A percentile compares a stretch with the other conserved stretches of the same genome.
Conservation (phyloP, 2,329 filamentous ascomycete species). For the Penicillium sp. region DNA sequence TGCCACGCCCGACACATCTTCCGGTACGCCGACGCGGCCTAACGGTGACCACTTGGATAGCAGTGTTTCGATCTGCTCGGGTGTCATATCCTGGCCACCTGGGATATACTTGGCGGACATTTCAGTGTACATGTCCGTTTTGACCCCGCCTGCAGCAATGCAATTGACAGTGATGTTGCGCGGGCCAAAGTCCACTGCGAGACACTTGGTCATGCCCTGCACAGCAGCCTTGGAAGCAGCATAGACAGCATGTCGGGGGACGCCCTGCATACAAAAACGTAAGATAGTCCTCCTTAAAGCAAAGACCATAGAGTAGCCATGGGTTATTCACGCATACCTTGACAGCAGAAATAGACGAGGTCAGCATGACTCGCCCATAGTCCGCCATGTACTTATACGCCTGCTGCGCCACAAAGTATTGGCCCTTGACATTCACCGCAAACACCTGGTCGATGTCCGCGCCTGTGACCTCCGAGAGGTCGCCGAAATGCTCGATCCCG, state of each 20-base stretch:
- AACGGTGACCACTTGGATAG: constrained; percentile 25
- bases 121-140: constrained; percentile 25
- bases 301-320: background rate
- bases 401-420: constrained; percentile 25
- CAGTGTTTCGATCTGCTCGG: constrained; percentile 17
- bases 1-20: constrained; percentile 22
- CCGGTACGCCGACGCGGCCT: constrained; percentile 18
- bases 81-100: constrained; percentile 19
- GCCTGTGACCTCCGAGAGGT: constrained; percentile 11
- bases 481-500: constrained; percentile 23
- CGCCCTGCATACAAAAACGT: constrained; percentile 11
- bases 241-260: constrained; percentile 21
- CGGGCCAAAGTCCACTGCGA: constrained; percentile 22
- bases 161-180: constrained; percentile 25
- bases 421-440: constrained; percentile 24
- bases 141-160: constrained; percentile 24
- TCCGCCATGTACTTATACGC: constrained; percentile 22
- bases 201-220: constrained; percentile 25
- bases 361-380: constrained; percentile 21
- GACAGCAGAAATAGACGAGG: constrained; percentile 23
- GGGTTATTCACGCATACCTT: constrained; percentile 13
- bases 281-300: background rate
- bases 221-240: constrained; percentile 24
- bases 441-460: constrained; percentile 23
- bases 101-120: constrained; percentile 22